Base-by-base conservation (phyloP, 2,329 filamentous ascomycete species). In the Pseudocercospora vitis region DNA sequence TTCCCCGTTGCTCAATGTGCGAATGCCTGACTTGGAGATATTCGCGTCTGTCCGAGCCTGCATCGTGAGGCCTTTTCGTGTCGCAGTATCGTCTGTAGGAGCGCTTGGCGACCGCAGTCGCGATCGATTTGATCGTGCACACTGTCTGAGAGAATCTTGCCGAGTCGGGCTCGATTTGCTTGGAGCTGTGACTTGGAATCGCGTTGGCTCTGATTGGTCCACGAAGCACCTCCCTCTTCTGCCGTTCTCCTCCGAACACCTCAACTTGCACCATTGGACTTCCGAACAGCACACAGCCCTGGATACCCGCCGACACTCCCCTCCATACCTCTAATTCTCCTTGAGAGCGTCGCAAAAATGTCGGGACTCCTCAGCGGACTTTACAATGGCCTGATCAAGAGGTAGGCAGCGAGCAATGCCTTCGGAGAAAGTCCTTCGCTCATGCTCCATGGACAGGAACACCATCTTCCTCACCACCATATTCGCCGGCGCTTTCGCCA, bases 401-500 rank as follows among this genome's bases (percentile, higher is more conserved):
- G 53, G 53, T 56, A 54, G 11, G 39, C 31, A 31, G 14, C n/a
- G 18, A 47, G 63, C 63, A 75, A 97, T 94, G 80, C 75, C 84
- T 24, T 11, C 12, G 42, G 16, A 45, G 23, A 45, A n/a, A 45
- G 42, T 45, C 16, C n/a, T 45, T 14, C 14, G 24, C 42, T 45
- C 24, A 45, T 24, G 24, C 70, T 69, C 97, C 65, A 86, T 97
- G 81, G 86, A 87, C 75, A 86, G 82, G 72, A 99, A 99, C 81
- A 87, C 82, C 68, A 80, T 87, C 73, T 96, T 96, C 84, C 80
- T 99, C 68, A 86, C 84, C 64, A 81, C 85, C 62, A 88, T 99
- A 71, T 99, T 99, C 73, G 82, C 79, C 65, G 81, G 84, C 63
- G 92, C 91, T 64, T 99, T 99, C 71, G 89, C 81, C 61, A 91